Evolutionary conservation across 495 filamentous ascomycete species (phyloP).

Genomic region (Podospora comata): DNA sequence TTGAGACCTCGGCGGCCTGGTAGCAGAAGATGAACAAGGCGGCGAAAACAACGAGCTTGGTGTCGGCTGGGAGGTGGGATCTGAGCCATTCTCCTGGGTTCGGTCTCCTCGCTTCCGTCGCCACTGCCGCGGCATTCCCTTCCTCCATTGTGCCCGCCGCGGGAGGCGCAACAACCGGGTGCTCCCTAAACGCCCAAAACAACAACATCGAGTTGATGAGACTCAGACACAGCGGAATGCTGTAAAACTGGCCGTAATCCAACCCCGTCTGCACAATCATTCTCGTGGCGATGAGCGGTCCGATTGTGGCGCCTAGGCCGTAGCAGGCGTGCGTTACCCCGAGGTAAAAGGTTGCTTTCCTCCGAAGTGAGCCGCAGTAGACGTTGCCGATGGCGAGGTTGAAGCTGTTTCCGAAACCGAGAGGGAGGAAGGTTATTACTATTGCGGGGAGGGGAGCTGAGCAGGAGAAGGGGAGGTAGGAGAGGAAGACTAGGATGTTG

Average conservation of each 20-base stretch:
- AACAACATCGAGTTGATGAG: constrained; percentile 48
- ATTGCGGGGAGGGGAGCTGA: constrained; percentile 67
- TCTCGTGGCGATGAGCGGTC: constrained; percentile 67
- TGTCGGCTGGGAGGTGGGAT: constrained; percentile 37
- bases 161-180: constrained; percentile 12
- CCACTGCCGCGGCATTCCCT: background rate
- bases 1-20: constrained; percentile 73
- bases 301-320: constrained; percentile 67
- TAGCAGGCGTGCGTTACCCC: constrained; percentile 67
- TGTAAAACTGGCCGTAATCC: constrained; percentile 60
- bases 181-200: constrained; percentile 58
- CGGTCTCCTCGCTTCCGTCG: background rate
- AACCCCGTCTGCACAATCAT: constrained; percentile 48
- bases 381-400: constrained; percentile 71
- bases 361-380: constrained; percentile 69
- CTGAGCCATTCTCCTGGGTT: background rate
- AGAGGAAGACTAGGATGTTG: constrained; percentile 46
- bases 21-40: constrained; percentile 79
- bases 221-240: constrained; percentile 51
- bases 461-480: constrained; percentile 61
- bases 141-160: constrained; percentile 23
- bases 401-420: constrained; percentile 64
- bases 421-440: constrained; percentile 60
- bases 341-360: constrained; percentile 55
- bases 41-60: constrained; percentile 60